These are phyloP conservation scores for Poterioochromonas sp. DNA, from an alignment of 352 stramenopile genomes.

Conservation along the genomic window DNA sequence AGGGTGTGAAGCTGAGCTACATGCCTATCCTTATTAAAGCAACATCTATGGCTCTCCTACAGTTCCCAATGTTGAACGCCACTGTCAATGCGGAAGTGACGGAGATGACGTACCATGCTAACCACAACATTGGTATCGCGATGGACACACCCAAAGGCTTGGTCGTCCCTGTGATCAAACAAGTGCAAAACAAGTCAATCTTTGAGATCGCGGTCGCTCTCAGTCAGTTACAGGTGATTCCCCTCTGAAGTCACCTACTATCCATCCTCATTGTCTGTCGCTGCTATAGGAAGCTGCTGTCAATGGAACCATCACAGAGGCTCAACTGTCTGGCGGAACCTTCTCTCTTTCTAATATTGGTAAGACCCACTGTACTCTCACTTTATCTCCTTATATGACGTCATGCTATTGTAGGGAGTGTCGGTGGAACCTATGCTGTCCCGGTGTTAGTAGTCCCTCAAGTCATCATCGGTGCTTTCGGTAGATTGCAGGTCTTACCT, in stretches of 20 bases:
- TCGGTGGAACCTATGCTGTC: constrained; percentile 92
- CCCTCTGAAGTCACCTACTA: constrained; percentile 36
- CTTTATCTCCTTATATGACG: background rate
- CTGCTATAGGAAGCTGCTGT: background rate
- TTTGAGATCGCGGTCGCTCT: constrained; percentile 67
- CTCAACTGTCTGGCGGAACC: constrained; percentile 78
- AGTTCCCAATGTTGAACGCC: constrained; percentile 86
- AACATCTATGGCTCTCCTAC: constrained; percentile 76
- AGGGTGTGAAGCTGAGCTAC: constrained; percentile 75
- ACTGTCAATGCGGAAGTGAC: constrained; percentile 69
- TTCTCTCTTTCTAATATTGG: constrained; percentile 83
- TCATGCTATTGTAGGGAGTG: constrained; percentile 73
- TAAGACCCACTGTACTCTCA: background rate
- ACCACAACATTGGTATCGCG: constrained; percentile 94
- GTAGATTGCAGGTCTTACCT: constrained; percentile 86
- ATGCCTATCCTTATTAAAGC: constrained; percentile 95
- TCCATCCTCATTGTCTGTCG: background rate
- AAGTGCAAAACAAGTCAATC: constrained; percentile 65
- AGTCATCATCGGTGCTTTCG: constrained; percentile 91
- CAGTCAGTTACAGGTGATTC: constrained; percentile 68
- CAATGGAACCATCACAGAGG: constrained; percentile 46
- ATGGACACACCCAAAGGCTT: constrained; percentile 92
- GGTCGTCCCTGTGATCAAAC: constrained; percentile 89
- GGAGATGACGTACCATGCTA: constrained; percentile 68
- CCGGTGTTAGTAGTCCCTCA: constrained; percentile 89